Percentiles rank a stretch among this genome's conserved stretches.
phyloP scores from a whole-genome alignment of 768 basidiomycete genomes.

The Rossbeevera mucosa region DNA sequence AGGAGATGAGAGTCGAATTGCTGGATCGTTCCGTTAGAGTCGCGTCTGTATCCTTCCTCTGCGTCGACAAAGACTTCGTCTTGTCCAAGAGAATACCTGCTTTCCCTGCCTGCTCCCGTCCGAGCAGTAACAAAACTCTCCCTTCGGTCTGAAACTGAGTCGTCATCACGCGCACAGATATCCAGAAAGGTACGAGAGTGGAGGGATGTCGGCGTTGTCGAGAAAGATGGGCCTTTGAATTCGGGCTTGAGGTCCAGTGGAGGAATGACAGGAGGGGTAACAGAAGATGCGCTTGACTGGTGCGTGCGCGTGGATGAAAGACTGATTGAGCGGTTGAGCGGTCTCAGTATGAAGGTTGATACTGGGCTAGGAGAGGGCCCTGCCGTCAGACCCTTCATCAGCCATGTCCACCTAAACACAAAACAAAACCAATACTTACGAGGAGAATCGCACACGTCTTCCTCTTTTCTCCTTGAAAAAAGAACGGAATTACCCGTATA shows the following conservation, averaged over 20 bases:
- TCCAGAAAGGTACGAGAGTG: conserved; percentile 21
- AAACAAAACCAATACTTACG: conserved; percentile 36
- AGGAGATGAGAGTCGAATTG: conserved; percentile 15
- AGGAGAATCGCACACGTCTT: conserved; percentile 28
- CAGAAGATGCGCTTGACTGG: conserved; percentile 38
- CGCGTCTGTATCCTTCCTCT: conserved; percentile 21
- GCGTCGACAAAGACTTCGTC: conserved; percentile 28
- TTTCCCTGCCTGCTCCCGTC: conserved; percentile 26
- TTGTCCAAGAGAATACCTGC: conserved; percentile 28
- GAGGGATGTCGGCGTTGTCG: conserved; percentile 26
- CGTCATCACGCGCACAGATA: conserved; percentile 32
- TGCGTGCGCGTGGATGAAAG: conserved; percentile 61
- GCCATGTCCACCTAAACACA: neutral
- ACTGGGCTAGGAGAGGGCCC: conserved; percentile 44
- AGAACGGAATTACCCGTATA: conserved; percentile 18
- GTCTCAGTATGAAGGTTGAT: conserved; percentile 57
- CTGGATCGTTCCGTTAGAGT: conserved; percentile 24
- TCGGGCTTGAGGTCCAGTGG: conserved; percentile 56
- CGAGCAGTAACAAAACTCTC: conserved; percentile 55
- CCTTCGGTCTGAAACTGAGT: conserved; percentile 46
- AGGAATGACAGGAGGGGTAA: conserved; percentile 47
- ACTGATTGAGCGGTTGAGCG: conserved; percentile 61
- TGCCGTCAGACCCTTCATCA: conserved; percentile 15
- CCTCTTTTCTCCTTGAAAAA: conserved; percentile 26
- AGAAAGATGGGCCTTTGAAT: conserved; percentile 37